Evolutionary conservation across 2,329 filamentous ascomycete genomes (phyloP).

Genomic region (Alternaria alternata): DNA sequence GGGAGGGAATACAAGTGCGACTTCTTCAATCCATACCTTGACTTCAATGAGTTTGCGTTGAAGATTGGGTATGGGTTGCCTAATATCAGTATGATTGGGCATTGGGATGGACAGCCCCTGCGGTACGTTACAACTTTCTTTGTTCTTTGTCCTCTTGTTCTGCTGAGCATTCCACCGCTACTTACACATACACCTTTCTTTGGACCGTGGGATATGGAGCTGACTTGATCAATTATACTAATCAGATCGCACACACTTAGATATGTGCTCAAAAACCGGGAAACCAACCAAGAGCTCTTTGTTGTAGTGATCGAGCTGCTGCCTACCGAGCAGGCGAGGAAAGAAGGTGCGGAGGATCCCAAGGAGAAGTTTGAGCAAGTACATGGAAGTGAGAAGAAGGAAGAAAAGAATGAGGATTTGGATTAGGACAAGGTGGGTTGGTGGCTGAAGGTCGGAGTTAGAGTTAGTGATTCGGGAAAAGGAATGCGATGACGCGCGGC

Average conservation of each 20-base stretch:
- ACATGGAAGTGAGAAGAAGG: constrained; percentile 23
- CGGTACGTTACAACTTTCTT: constrained; percentile 59
- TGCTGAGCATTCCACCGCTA: background rate
- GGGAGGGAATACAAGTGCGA: constrained; percentile 70
- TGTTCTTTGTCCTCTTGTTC: background rate
- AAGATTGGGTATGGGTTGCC: constrained; percentile 64
- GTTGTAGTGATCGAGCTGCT: constrained; percentile 83
- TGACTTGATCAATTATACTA: constrained; percentile 31
- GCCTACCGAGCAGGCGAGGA: constrained; percentile 65
- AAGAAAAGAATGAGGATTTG: constrained; percentile 29
- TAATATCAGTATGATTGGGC: constrained; percentile 77
- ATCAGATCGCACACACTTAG: constrained; percentile 81
- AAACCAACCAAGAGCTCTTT: constrained; percentile 77
- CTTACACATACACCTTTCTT: background rate
- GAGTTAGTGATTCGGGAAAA: background rate
- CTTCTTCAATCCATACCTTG: constrained; percentile 93
- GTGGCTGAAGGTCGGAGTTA: background rate
- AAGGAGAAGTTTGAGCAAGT: constrained; percentile 37
- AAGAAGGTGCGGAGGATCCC: constrained; percentile 30
- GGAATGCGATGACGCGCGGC: background rate
- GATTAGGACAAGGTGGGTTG: constrained; percentile 16
- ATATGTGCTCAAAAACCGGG: constrained; percentile 87
- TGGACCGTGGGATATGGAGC: constrained; percentile 15
- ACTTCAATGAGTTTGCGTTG: constrained; percentile 81
- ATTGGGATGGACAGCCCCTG: constrained; percentile 81